Base-by-base conservation (phyloP, 805 yeast genomes). In the Millerozyma acaciae region DNA sequence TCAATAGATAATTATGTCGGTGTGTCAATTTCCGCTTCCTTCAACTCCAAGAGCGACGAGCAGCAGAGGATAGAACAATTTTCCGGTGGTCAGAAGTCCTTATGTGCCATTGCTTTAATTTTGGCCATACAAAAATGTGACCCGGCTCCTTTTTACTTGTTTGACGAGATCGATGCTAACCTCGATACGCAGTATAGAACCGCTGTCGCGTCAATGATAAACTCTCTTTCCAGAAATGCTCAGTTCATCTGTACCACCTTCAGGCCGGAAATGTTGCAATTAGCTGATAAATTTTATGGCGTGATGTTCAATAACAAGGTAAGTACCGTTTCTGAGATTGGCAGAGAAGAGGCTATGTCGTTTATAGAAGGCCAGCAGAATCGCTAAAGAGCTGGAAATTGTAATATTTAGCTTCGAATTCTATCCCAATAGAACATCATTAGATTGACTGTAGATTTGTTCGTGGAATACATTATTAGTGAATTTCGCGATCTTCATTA, bases 161-260 rank as follows among this genome's bases (percentile, higher is more conserved):
- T 93, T 57, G 98, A 93, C 59, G 98, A 93, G 63, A 83, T 93
- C 38, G 98, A 93, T 62, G 97, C 97, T 4, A 93, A 90, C 47
- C 68, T 93, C 42, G 98, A 93, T 59, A 77, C 95, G 2, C 96
- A 85, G 50, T 90, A 89, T 52, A 74, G 98, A 48, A 74, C 84
- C 0, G 77, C 96, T 0, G 95, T 93, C 14, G 96, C 97, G 0
- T 61, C 68, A 21, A 63, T 85, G 66, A 79, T 93, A 34, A 69
- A 76, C 43, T 69, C 74, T 21, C 60, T 89, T 34, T 76, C 96
- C 14, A 28, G 34, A 16, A 60, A 70, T 34, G 95, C 94, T 9
- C 98, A 93, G 58, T 93, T 90, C 51, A 87, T 93, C 23, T 89
- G 97, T 56, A 93, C 98, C 1, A 93, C 98, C 0, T 93, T 93